Base-by-base conservation (phyloP, 371 early-diverging fungal genomes). In the Thermomucor indicae-seudaticae region DNA sequence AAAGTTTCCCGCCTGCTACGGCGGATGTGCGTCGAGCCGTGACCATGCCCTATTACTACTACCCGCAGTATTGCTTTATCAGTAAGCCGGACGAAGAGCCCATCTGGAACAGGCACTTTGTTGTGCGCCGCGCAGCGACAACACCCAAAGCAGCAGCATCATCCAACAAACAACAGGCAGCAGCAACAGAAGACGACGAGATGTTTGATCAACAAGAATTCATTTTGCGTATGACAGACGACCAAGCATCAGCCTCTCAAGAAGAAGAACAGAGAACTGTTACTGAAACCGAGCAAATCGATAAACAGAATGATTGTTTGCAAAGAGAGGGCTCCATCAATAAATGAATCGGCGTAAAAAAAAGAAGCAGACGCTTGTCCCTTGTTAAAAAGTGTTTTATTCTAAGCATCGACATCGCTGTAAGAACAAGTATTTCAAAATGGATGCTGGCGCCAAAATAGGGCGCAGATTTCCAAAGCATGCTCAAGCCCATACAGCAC, bases 161-260 rank as follows among this genome's bases (percentile, higher is more conserved):
- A 12, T 3, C 49, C 4, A 24, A 53, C 23, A 22, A 19, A 4
- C 44, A 23, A 29, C 20, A 44, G 25, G 28, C 24, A 4, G 47
- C 40, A 12, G 29, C 23, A 14, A 31, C 14, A 16, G 31, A 47
- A 5, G 54, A 54, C 1, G 49, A 48, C 12, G 48, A 43, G 10
- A 37, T 20, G 0, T 67, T 67, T 64, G 67, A 67, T 47, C 58
- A 63, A 43, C 67, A 67, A 38, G 64, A 67, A 20, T 67, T 67
- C 25, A 60, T 67, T 19, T 29, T 44, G 25, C 10, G 44, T 10
- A 44, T 27, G 28, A 29, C 24, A 2, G 44, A 44, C 1, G 43
- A 43, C 25, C 7, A 32, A 7, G 8, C 7, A 32, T 14, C 32
- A 32, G 32, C 32, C 14, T 32, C 32, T 32, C 7, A 14, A 7